These are phyloP conservation scores for Cryoendolithus antarcticus DNA, from an alignment of 2,329 filamentous ascomycete species.

Conservation along the genomic window DNA sequence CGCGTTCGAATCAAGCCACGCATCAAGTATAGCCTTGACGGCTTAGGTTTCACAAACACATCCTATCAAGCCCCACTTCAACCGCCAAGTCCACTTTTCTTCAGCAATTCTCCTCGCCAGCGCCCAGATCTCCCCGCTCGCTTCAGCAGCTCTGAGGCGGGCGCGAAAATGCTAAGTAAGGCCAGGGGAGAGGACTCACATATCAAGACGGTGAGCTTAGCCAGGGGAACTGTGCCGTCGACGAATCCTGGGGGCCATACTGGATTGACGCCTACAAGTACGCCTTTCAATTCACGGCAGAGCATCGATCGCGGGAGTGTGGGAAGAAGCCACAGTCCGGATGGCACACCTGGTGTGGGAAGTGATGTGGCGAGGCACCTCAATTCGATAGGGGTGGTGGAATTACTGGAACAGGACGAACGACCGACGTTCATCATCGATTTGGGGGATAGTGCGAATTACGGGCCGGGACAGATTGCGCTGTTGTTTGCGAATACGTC, in stretches of 20 bases:
- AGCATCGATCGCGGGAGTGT: slow-evolving; percentile 20
- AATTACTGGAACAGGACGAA: slow-evolving; percentile 64
- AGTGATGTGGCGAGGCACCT: slow-evolving; percentile 33
- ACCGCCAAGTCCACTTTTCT: slow-evolving; percentile 41
- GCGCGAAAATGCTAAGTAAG: slow-evolving; percentile 45
- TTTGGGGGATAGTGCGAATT: slow-evolving; percentile 46
- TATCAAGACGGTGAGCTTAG: slow-evolving; percentile 41
- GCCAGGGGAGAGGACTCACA: slow-evolving; percentile 36
- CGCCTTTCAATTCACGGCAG: slow-evolving; percentile 27
- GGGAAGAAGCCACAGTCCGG: slow-evolving; percentile 17
- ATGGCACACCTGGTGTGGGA: slow-evolving; percentile 24
- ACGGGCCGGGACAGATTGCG: slow-evolving; percentile 41
- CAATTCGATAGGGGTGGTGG: slow-evolving; percentile 53
- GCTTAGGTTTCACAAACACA: slow-evolving; percentile 3
- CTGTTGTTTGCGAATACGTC: slow-evolving; percentile 59
- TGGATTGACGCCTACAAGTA: neutral
- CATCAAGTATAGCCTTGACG: slow-evolving; percentile 13
- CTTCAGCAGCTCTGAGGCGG: slow-evolving; percentile 46
- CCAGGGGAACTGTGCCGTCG: slow-evolving; percentile 31
- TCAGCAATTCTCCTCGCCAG: slow-evolving; percentile 31
- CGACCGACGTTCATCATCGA: slow-evolving; percentile 68
- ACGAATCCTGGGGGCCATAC: slow-evolving; percentile 31
- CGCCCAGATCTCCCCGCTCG: slow-evolving; percentile 37
- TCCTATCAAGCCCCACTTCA: slow-evolving; percentile 13
- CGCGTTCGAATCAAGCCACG: slow-evolving; percentile 10